Conservation (phyloP, 2,329 filamentous ascomycete species). For the Fusarium penzigii region DNA sequence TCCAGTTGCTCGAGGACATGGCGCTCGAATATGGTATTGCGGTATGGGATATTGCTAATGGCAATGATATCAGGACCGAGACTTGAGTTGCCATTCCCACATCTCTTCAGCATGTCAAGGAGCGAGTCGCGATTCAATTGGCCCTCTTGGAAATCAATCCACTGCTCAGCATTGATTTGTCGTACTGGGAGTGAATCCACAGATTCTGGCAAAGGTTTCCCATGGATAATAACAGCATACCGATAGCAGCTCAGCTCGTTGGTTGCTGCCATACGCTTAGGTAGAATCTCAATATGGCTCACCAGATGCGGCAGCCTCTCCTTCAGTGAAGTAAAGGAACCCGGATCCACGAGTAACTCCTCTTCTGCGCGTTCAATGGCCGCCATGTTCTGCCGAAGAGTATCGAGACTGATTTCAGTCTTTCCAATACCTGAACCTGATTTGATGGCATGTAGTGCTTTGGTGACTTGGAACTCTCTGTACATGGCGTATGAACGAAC, state of each 20-base stretch:
- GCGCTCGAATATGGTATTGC: slow-evolving; percentile 34
- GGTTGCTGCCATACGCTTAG: slow-evolving; percentile 30
- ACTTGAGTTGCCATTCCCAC: background rate
- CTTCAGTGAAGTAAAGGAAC: slow-evolving; percentile 24
- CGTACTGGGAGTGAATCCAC: background rate
- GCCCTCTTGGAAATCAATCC: slow-evolving; percentile 22
- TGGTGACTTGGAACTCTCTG: slow-evolving; percentile 19
- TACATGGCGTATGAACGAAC: slow-evolving; percentile 22
- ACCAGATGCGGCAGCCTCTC: slow-evolving; percentile 16
- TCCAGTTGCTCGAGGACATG: slow-evolving; percentile 14
- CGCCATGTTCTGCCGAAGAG: slow-evolving; percentile 7
- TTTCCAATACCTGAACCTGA: background rate
- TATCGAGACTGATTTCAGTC: slow-evolving; percentile 1
- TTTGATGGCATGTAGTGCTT: slow-evolving; percentile 3
- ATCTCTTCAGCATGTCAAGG: slow-evolving; percentile 4
- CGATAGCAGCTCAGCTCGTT: slow-evolving; percentile 34
- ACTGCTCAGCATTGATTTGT: slow-evolving; percentile 15
- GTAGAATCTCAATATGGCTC: slow-evolving; percentile 31
- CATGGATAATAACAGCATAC: slow-evolving; percentile 29
- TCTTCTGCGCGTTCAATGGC: slow-evolving; percentile 15
- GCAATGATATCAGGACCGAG: slow-evolving; percentile 5
- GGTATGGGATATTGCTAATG: slow-evolving; percentile 28
- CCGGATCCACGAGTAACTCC: slow-evolving; percentile 29
- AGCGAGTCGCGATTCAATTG: slow-evolving; percentile 10
- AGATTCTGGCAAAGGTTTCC: background rate